Percentiles rank a stretch among this genome's conserved stretches.
These are phyloP conservation scores for Colletotrichum sidae DNA, from an alignment of 2,329 filamentous ascomycete species.

Conservation along the genomic window DNA sequence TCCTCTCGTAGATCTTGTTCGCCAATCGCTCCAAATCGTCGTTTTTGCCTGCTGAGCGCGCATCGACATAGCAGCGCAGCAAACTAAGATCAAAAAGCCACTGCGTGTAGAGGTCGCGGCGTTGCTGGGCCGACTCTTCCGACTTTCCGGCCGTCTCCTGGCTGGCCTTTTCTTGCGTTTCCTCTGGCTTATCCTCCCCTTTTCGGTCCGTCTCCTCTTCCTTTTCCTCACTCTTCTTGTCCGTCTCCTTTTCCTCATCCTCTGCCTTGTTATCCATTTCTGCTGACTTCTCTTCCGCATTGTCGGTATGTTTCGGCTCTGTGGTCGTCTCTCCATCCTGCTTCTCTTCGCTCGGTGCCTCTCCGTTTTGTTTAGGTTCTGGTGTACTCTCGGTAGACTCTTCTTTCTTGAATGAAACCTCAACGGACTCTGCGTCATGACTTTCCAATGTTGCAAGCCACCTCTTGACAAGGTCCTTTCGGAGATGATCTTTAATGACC, in stretches of 20 bases:
- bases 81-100: slow-evolving; percentile 71
- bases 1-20: slow-evolving; percentile 56
- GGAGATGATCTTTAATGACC: slow-evolving; percentile 70
- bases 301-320: not conserved
- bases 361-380: not conserved
- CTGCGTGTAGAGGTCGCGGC: slow-evolving; percentile 65
- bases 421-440: slow-evolving; percentile 25
- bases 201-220: slow-evolving; percentile 20
- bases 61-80: slow-evolving; percentile 59
- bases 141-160: slow-evolving; percentile 30
- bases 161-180: slow-evolving; percentile 3
- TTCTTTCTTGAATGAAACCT: too few relatives aligned
- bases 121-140: slow-evolving; percentile 42
- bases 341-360: slow-evolving; percentile 37
- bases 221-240: slow-evolving; percentile 14
- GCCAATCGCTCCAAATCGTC: slow-evolving; percentile 57
- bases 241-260: slow-evolving; percentile 27
- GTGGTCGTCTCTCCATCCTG: slow-evolving; percentile 13
- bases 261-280: slow-evolving; percentile 23
- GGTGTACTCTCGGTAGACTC: too few relatives aligned
- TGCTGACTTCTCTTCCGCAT: slow-evolving; percentile 33
- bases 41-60: slow-evolving; percentile 40
- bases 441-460: slow-evolving; percentile 59
- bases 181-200: not conserved
- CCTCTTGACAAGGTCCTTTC: slow-evolving; percentile 59